These are phyloP conservation scores for Cytospora mali DNA, from an alignment of 2,329 filamentous ascomycete species.

Conservation along the genomic window DNA sequence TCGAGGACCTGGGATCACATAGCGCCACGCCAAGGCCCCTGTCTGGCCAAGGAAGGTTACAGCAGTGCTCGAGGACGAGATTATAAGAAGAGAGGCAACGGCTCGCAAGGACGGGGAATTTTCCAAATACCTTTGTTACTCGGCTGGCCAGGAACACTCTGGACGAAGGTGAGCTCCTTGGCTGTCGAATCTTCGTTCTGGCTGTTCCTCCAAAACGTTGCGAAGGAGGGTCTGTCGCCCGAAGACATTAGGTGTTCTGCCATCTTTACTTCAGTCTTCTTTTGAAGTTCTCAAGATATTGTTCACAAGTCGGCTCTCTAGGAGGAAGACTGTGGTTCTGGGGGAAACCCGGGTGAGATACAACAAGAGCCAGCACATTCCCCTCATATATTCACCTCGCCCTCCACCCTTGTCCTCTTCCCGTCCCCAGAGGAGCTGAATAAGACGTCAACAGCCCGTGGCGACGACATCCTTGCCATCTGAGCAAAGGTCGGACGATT, in stretches of 20 bases:
- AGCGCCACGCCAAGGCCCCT: constrained; percentile 12
- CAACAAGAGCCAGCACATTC: constrained; percentile 8
- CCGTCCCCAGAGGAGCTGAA: constrained; percentile 12
- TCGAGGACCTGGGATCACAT: constrained; percentile 19
- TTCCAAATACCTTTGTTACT: constrained; percentile 32
- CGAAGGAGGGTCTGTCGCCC: constrained; percentile 47
- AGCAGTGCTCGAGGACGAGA: not conserved
- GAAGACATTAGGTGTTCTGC: constrained; percentile 19
- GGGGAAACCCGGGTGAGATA: not conserved
- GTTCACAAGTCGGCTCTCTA: not conserved
- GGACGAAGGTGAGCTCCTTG: constrained; percentile 42
- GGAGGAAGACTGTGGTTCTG: not conserved
- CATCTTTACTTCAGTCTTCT: not conserved
- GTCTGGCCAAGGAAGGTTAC: not conserved
- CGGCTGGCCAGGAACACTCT: constrained; percentile 34
- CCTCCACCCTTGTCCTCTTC: constrained; percentile 1
- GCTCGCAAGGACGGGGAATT: constrained; percentile 2
- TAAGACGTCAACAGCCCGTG: constrained; percentile 16
- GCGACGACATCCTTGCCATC: constrained; percentile 19
- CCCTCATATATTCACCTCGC: constrained; percentile 12
- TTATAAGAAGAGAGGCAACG: constrained; percentile 13
- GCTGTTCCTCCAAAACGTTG: constrained; percentile 49
- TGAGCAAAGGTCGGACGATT: constrained; percentile 1
- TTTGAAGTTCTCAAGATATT: not conserved
- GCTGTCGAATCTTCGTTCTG: constrained; percentile 42